Conservation (phyloP, 2,329 filamentous ascomycete genomes). For the Aspergillus tanneri region DNA sequence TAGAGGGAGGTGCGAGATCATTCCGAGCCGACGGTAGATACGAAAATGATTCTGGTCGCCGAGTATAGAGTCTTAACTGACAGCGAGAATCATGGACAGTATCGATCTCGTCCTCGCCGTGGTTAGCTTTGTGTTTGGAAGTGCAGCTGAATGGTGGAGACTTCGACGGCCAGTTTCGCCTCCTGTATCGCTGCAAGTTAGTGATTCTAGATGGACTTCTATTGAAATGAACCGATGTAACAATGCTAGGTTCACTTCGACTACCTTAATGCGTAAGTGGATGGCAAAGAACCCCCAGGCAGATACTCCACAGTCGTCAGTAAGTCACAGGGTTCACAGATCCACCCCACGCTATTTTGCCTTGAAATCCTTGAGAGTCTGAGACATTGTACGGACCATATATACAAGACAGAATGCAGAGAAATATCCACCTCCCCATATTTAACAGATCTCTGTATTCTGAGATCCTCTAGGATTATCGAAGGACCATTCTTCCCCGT, state of each 20-base stretch:
- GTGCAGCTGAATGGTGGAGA: too few relatives aligned
- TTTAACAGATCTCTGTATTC: too few relatives aligned
- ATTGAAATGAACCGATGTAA: too few relatives aligned
- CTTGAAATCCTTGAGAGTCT: too few relatives aligned
- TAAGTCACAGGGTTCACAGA: background rate
- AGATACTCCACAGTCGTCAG: too few relatives aligned
- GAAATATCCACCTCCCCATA: conserved; percentile 5
- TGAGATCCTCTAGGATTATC: too few relatives aligned
- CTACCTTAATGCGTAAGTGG: too few relatives aligned
- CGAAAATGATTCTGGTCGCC: background rate
- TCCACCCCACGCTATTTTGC: background rate
- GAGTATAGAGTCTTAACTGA: conserved; percentile 41
- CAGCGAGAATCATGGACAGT: conserved; percentile 43
- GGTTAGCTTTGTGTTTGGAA: too few relatives aligned
- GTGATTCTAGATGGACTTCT: too few relatives aligned
- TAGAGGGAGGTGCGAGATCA: conserved; percentile 47
- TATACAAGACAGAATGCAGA: conserved; percentile 1
- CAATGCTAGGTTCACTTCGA: too few relatives aligned
- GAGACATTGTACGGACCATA: background rate
- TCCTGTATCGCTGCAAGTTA: background rate
- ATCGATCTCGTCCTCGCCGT: conserved; percentile 32
- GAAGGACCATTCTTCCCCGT: too few relatives aligned
- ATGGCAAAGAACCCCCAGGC: too few relatives aligned
- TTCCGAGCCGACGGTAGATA: conserved; percentile 37
- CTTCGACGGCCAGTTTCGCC: background rate